These are phyloP conservation scores for Neurospora intermedia DNA, from an alignment of 495 filamentous ascomycete genomes.

Conservation along the genomic window DNA sequence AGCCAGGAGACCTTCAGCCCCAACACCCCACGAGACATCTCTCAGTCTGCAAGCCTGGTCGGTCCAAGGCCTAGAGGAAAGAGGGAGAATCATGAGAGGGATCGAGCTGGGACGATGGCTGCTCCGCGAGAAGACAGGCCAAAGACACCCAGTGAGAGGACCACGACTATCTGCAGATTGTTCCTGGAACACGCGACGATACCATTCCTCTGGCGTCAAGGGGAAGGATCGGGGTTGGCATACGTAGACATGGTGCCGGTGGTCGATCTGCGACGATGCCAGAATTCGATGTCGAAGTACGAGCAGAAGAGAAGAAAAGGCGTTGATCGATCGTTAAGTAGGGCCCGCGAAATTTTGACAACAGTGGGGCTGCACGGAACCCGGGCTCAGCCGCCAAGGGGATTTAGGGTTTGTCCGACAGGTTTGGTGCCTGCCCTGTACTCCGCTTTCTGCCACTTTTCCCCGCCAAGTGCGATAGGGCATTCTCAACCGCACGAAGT, in stretches of 20 bases:
- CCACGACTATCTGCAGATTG: constrained; percentile 56
- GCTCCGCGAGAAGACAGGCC: constrained; percentile 15
- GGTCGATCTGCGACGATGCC: constrained; percentile 19
- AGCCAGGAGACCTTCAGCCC: constrained; percentile 51
- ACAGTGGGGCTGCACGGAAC: constrained; percentile 11
- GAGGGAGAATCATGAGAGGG: constrained; percentile 51
- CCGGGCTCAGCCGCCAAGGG: background rate
- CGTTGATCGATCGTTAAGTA: constrained; percentile 8
- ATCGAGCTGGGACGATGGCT: constrained; percentile 65
- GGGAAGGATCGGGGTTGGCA: constrained; percentile 37
- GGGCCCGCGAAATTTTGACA: constrained; percentile 4
- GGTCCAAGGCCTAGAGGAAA: constrained; percentile 33
- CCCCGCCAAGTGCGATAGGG: constrained; percentile 19
- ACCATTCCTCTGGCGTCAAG: constrained; percentile 36
- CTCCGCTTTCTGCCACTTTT: constrained; percentile 15
- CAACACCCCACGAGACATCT: constrained; percentile 61
- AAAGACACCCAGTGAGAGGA: constrained; percentile 64
- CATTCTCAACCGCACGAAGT: constrained; percentile 19
- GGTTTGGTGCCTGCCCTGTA: background rate
- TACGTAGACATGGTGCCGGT: constrained; percentile 54
- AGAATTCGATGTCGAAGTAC: constrained; percentile 5
- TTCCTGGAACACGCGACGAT: constrained; percentile 41
- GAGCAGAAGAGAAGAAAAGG: constrained; percentile 9
- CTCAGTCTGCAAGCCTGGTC: constrained; percentile 34
- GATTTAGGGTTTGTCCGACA: constrained; percentile 23